phyloP scores from a whole-genome alignment of 2,329 filamentous ascomycete species.

The Tolypocladium capitatum region DNA sequence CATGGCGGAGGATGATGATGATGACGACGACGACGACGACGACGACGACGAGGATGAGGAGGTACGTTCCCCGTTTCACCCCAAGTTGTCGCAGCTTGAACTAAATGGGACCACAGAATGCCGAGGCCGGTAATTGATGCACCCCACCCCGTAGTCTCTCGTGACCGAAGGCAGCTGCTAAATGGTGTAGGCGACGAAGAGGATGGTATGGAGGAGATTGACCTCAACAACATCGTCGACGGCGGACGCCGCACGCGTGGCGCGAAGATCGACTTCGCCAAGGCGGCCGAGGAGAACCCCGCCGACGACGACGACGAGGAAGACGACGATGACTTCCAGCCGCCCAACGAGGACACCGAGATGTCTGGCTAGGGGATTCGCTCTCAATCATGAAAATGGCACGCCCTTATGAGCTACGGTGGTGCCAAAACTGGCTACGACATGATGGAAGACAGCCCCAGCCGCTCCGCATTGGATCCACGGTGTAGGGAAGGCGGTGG shows the following conservation, averaged over 20 bases:
- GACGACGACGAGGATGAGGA: slow-evolving; percentile 29
- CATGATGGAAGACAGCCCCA: neutral
- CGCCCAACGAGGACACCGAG: slow-evolving; percentile 51
- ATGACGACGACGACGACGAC: slow-evolving; percentile 34
- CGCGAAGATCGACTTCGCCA: slow-evolving; percentile 83
- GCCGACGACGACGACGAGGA: slow-evolving; percentile 68
- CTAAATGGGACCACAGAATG: slow-evolving; percentile 15
- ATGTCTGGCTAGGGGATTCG: slow-evolving; percentile 35
- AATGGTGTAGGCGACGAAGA: slow-evolving; percentile 43
- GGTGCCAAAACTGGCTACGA: neutral
- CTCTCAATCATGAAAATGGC: neutral
- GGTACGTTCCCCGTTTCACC: slow-evolving; percentile 7
- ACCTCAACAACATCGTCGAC: slow-evolving; percentile 72
- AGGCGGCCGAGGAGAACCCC: slow-evolving; percentile 69
- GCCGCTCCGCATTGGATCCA: neutral
- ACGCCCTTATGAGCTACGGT: neutral
- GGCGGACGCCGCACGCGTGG: slow-evolving; percentile 77
- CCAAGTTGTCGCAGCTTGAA: neutral
- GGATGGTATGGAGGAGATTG: slow-evolving; percentile 84
- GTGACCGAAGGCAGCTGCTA: slow-evolving; percentile 9
- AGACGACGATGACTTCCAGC: slow-evolving; percentile 60
- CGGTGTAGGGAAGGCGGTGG: neutral
- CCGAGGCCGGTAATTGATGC: slow-evolving; percentile 17
- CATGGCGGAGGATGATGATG: slow-evolving; percentile 66
- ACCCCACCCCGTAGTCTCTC: neutral